phyloP scores from a whole-genome alignment of 2,329 filamentous ascomycete species.

The Phialophora tarda region DNA sequence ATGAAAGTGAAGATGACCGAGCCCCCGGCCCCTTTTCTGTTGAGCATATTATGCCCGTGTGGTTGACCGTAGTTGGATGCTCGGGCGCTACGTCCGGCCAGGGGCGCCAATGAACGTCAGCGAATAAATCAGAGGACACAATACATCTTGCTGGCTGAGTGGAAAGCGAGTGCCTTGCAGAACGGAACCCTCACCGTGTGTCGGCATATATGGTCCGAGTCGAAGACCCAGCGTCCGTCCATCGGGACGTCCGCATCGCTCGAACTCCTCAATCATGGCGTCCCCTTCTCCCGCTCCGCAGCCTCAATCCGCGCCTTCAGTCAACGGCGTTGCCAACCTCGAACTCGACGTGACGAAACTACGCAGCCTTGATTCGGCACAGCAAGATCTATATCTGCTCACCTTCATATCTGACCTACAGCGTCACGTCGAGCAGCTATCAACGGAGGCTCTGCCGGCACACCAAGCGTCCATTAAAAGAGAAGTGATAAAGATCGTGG shows the following conservation, averaged over 20 bases:
- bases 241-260: conserved; percentile 28
- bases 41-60: background rate
- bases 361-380: conserved; percentile 85
- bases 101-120: background rate
- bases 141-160: background rate
- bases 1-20: background rate
- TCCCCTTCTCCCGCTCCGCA: conserved; percentile 17
- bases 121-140: conserved; percentile 1
- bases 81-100: background rate
- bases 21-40: background rate
- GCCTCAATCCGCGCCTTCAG: conserved; percentile 22
- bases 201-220: conserved; percentile 25
- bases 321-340: conserved; percentile 31
- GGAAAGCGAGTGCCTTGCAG: background rate
- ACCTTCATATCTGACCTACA: conserved; percentile 84
- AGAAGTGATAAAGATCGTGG: conserved; percentile 91
- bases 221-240: conserved; percentile 27
- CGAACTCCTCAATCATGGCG: conserved; percentile 21
- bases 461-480: conserved; percentile 93
- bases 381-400: conserved; percentile 92
- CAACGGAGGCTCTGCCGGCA: conserved; percentile 78
- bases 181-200: background rate
- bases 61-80: background rate
- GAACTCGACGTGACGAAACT: conserved; percentile 92
- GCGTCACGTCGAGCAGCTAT: conserved; percentile 76